phyloP scores from a whole-genome alignment of 192 early-diverging fungal genomes.

The Thoreauomyces humboldtii region DNA sequence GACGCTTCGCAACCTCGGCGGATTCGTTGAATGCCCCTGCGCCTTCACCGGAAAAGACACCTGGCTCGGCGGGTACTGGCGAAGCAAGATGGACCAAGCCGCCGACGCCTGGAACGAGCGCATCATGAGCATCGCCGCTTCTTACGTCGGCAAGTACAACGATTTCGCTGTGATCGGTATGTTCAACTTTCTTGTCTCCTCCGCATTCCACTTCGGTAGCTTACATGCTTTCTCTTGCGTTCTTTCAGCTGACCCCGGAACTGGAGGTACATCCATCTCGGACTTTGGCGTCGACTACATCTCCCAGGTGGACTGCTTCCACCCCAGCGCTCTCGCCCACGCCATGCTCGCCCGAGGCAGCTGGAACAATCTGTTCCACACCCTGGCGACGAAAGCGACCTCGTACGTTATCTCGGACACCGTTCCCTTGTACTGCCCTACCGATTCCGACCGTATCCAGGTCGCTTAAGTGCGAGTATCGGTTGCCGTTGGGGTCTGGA shows the following conservation, averaged over 20 bases:
- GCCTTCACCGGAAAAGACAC: conserved; percentile 4
- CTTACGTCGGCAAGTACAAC: conserved; percentile 18
- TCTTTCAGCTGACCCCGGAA: too few relatives aligned
- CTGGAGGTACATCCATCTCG: too few relatives aligned
- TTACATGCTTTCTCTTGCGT: too few relatives aligned
- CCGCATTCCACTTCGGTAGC: too few relatives aligned
- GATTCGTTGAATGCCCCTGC: conserved; percentile 1
- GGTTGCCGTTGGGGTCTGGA: too few relatives aligned
- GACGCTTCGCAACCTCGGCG: neutral
- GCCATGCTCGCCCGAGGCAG: neutral
- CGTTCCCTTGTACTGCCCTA: conserved; percentile 18
- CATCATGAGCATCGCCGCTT: conserved; percentile 1
- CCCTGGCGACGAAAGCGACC: neutral
- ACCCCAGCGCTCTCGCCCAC: conserved; percentile 1
- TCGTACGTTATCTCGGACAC: neutral
- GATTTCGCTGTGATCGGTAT: conserved; percentile 19
- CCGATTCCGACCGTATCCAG: conserved; percentile 23
- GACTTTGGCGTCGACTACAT: conserved; percentile 1
- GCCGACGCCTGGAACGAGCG: conserved; percentile 16
- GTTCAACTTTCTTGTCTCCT: too few relatives aligned
- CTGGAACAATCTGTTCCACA: conserved; percentile 20
- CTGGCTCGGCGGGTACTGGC: neutral
- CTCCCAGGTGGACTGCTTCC: conserved; percentile 24
- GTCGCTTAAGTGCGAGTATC: conserved; percentile 20
- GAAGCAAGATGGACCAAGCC: conserved; percentile 8